phyloP scores from a whole-genome alignment of 805 yeast genomes.

The Zygotorulaspora sp. region DNA sequence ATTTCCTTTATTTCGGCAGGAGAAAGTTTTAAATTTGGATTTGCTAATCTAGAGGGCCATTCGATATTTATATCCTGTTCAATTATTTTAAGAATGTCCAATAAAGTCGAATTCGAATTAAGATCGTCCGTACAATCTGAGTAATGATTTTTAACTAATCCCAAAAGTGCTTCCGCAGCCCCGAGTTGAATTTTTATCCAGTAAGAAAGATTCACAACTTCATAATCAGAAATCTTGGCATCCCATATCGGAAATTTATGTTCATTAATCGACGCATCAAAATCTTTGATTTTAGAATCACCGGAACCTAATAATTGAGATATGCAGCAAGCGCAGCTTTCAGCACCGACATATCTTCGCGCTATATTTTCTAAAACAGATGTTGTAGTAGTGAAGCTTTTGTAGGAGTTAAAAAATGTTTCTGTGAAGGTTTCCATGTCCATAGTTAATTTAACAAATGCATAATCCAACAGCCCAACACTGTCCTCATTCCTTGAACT shows the following conservation, averaged over 20 bases:
- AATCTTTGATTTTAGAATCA: constrained; percentile 22
- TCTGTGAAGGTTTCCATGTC: constrained; percentile 61
- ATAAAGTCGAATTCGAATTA: constrained; percentile 52
- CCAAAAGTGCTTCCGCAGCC: constrained; percentile 67
- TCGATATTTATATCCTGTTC: constrained; percentile 57
- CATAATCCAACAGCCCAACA: constrained; percentile 37
- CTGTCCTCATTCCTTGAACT: constrained; percentile 6
- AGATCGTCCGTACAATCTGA: constrained; percentile 69
- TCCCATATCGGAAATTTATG: constrained; percentile 60
- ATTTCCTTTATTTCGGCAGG: constrained; percentile 25
- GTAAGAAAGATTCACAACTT: constrained; percentile 56
- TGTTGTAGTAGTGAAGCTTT: constrained; percentile 58
- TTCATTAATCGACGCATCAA: constrained; percentile 30
- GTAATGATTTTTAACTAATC: constrained; percentile 69
- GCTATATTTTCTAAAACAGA: constrained; percentile 49
- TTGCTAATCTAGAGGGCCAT: constrained; percentile 45
- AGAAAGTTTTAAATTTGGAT: constrained; percentile 24
- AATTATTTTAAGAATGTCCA: constrained; percentile 60
- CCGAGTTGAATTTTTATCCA: constrained; percentile 79
- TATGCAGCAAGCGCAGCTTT: constrained; percentile 55
- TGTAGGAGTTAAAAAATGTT: constrained; percentile 65
- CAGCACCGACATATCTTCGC: constrained; percentile 56
- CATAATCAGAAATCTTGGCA: constrained; percentile 35
- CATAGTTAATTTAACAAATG: constrained; percentile 47
- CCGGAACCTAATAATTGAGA: constrained; percentile 30